These are phyloP conservation scores for Populus trichocarpa DNA, from an alignment of 441 rosid genomes.

Conservation along the genomic window DNA sequence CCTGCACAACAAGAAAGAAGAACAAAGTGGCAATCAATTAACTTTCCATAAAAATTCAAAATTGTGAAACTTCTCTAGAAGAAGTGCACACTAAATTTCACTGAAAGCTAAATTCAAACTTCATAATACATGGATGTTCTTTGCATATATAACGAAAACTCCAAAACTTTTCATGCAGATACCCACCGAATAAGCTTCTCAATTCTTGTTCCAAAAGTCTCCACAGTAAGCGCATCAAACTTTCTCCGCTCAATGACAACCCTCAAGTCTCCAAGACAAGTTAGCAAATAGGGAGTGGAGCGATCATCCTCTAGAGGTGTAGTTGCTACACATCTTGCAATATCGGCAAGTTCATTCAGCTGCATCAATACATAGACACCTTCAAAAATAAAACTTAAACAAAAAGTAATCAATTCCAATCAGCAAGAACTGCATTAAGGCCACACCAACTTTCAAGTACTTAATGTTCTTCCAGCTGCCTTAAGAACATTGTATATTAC, in stretches of 20 bases:
- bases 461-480: neutral
- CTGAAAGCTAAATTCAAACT: neutral
- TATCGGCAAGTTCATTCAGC: slow-evolving; percentile 98
- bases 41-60: slow-evolving; percentile 17
- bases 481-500: neutral
- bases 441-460: neutral
- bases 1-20: slow-evolving; percentile 35
- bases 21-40: neutral
- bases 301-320: slow-evolving; percentile 76
- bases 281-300: slow-evolving; percentile 60
- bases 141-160: neutral
- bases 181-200: slow-evolving; percentile 87
- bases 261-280: slow-evolving; percentile 86
- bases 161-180: slow-evolving; percentile 17
- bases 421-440: neutral
- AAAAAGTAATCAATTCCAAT: neutral
- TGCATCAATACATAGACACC: slow-evolving; percentile 33
- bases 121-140: neutral
- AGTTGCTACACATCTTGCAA: slow-evolving; percentile 90
- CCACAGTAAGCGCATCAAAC: slow-evolving; percentile 91
- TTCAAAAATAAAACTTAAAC: slow-evolving; percentile 2
- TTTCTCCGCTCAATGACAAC: slow-evolving; percentile 81
- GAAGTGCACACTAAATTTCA: neutral
- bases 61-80: slow-evolving; percentile 6
- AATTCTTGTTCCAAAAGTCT: slow-evolving; percentile 94